Percentiles rank a stretch among this genome's conserved stretches.
Evolutionary conservation across 805 yeast species (phyloP).

Genomic region (Helenozyma baotianmanensis): DNA sequence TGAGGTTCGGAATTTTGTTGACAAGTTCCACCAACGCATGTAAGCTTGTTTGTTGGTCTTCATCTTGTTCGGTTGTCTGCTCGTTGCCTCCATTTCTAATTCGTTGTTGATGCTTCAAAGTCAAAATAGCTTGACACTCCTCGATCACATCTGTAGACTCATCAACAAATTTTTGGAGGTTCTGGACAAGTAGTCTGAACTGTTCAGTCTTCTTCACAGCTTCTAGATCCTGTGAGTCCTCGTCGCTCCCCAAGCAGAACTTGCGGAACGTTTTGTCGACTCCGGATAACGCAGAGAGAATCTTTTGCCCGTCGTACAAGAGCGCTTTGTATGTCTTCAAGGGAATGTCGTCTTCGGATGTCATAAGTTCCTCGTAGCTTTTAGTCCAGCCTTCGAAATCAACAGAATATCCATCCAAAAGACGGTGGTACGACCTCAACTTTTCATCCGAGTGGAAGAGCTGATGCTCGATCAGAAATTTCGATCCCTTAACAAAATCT

Average conservation of each 20-base stretch:
- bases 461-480: constrained; percentile 38
- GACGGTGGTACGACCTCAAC: constrained; percentile 33
- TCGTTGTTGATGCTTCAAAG: constrained; percentile 49
- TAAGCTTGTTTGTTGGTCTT: constrained; percentile 16
- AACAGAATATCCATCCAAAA: constrained; percentile 38
- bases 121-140: constrained; percentile 49
- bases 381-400: constrained; percentile 50
- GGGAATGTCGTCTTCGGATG: constrained; percentile 40
- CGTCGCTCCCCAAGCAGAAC: constrained; percentile 5
- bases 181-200: constrained; percentile 20
- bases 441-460: constrained; percentile 50
- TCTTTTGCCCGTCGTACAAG: constrained; percentile 53
- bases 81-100: constrained; percentile 31
- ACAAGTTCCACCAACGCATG: constrained; percentile 11
- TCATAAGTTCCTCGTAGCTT: constrained; percentile 39
- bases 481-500: constrained; percentile 4
- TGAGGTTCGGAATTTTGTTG: constrained; percentile 44
- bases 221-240: constrained; percentile 1
- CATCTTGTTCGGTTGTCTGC: constrained; percentile 5
- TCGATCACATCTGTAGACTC: constrained; percentile 50
- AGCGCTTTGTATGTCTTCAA: constrained; percentile 41
- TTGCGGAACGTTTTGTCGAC: constrained; percentile 11
- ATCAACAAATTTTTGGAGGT: constrained; percentile 39
- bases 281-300: constrained; percentile 35
- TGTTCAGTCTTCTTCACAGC: constrained; percentile 11